Conservation (phyloP, 1,284 basidiomycete genomes). For the Malassezia restricta region DNA sequence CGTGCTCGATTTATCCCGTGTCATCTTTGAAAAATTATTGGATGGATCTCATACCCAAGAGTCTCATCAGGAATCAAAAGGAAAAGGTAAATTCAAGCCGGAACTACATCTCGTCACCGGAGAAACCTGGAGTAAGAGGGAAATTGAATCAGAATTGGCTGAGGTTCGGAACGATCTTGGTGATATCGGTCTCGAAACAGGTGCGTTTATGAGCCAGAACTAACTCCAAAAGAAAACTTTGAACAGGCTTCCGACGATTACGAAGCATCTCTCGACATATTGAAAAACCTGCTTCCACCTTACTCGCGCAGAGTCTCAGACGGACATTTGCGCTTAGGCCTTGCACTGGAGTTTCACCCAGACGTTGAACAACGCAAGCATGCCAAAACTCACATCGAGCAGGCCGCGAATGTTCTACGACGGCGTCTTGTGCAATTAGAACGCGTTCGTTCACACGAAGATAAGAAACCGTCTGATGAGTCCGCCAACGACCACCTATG, state of each 20-base stretch:
- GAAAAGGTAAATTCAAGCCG: not conserved
- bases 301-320: constrained; percentile 41
- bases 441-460: constrained; percentile 1
- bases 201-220: constrained; percentile 8
- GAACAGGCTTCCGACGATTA: constrained; percentile 40
- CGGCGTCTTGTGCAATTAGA: constrained; percentile 22
- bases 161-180: constrained; percentile 44
- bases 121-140: constrained; percentile 18
- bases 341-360: constrained; percentile 43
- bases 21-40: constrained; percentile 34
- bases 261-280: constrained; percentile 21
- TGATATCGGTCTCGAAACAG: constrained; percentile 41
- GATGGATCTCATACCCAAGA: not conserved
- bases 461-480: not conserved
- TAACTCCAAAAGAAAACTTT: constrained; percentile 31
- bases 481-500: constrained; percentile 17
- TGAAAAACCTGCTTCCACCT: constrained; percentile 26
- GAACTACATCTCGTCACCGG: constrained; percentile 27
- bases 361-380: constrained; percentile 20
- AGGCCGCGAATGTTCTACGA: constrained; percentile 22
- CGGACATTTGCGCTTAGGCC: constrained; percentile 37
- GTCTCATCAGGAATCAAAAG: not conserved
- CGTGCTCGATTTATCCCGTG: constrained; percentile 36
- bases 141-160: constrained; percentile 30
- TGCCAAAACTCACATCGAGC: constrained; percentile 28